phyloP scores from a whole-genome alignment of 73 alveolate genomes.

The Breviolum minutum region DNA sequence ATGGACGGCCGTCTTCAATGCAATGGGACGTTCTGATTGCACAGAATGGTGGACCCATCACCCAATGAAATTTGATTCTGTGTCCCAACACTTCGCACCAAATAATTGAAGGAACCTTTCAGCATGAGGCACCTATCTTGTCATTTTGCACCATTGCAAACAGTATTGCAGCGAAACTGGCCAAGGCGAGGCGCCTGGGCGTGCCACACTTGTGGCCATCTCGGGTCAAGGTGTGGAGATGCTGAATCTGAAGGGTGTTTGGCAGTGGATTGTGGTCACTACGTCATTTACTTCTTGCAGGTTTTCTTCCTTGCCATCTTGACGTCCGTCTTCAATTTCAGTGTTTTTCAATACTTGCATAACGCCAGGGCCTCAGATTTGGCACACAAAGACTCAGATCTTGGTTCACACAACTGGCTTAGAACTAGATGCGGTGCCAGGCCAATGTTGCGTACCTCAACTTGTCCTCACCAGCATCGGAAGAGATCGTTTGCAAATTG shows the following conservation, averaged over 20 bases:
- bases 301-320: constrained; percentile 86
- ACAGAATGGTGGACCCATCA: too few relatives aligned
- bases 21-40: too few relatives aligned
- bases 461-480: constrained; percentile 54
- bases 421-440: neutral
- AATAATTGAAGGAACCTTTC: too few relatives aligned
- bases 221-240: constrained; percentile 61
- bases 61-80: too few relatives aligned
- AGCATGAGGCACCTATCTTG: too few relatives aligned
- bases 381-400: neutral
- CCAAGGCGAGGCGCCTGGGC: constrained; percentile 93
- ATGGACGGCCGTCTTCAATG: too few relatives aligned
- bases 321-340: constrained; percentile 86
- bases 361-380: constrained; percentile 29
- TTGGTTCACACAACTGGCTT: neutral
- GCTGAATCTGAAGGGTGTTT: neutral
- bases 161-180: neutral
- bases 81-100: too few relatives aligned
- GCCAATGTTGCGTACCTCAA: constrained; percentile 94
- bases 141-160: too few relatives aligned
- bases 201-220: constrained; percentile 94
- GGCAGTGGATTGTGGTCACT: too few relatives aligned
- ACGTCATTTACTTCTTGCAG: neutral
- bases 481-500: constrained; percentile 89
- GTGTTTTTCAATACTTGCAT: constrained; percentile 93